Evolutionary conservation across 2,329 filamentous ascomycete species (phyloP), one percentile per base, ranked within the genome.

Genomic region (Lecanicillium sp.): DNA sequence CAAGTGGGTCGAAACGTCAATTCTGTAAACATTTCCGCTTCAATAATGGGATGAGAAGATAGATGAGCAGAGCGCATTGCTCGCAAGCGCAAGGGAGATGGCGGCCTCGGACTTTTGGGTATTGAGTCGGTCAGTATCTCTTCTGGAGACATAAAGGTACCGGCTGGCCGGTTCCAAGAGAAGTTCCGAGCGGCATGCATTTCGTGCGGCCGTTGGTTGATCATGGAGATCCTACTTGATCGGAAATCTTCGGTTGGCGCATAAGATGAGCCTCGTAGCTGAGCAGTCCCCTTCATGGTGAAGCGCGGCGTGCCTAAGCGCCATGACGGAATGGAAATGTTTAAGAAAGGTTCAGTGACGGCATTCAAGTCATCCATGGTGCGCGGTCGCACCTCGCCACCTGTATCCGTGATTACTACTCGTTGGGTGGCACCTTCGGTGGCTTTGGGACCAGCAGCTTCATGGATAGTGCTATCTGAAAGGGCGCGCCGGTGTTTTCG

Each of bases 261-360:
- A 57, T 86, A 85, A 13, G 83, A 80, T n/a, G 89, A 94, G 47
- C 80, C 84, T 44, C 85, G 80, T 46, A 95, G 68, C 45, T 86
- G 73, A 3, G 85, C 79, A 3, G 83, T 88, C 9, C 87, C 87
- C 49, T 75, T 73, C 38, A 75, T 64, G 46, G 83, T 90, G 59
- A 95, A 94, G 42, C 79, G 77, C 14, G 87, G 86, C 2, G 82
- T 84, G 11, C 88, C 89, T 41, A 95, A 67, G 47, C 81, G 80
- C 70, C 89, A 94, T 41, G 85, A 82, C 27, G 89, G 88, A 36
- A 95, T 94, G 16, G 79, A 71, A 31, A 90, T 73, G 48, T 88
- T 76, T 36, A 94, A 67, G 27, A 78, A 63, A 11, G 76, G 78
- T 29, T 67, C 59, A 29, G 56, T 53, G 14, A 59, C 49, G 11